Evolutionary conservation across 1,284 basidiomycete genomes (phyloP).

Genomic region (Apiotrichum domesticum): DNA sequence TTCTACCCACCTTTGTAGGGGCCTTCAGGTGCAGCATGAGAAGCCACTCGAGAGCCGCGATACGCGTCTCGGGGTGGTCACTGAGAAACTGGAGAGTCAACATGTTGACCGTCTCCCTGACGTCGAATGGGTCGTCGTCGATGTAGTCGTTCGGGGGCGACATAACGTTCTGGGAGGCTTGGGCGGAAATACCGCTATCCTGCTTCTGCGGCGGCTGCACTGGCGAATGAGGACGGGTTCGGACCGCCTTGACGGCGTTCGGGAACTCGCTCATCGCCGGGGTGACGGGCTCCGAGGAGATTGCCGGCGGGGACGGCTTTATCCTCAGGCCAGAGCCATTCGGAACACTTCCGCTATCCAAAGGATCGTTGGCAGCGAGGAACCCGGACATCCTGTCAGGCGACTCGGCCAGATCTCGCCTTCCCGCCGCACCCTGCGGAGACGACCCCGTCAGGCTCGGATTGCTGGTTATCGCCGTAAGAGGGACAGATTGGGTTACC

Average conservation of each 20-base stretch:
- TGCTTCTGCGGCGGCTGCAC: slow-evolving; percentile 14
- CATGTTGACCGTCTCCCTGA: slow-evolving; percentile 83
- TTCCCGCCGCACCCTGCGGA: slow-evolving; percentile 15
- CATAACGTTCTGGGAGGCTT: background rate
- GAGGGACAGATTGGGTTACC: slow-evolving; percentile 2
- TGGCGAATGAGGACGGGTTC: slow-evolving; percentile 27
- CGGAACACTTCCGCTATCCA: slow-evolving; percentile 18
- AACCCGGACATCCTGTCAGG: slow-evolving; percentile 4
- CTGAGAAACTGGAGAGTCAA: slow-evolving; percentile 90
- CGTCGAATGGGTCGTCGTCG: slow-evolving; percentile 80
- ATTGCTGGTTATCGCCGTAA: background rate
- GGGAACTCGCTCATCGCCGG: slow-evolving; percentile 38
- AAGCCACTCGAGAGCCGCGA: slow-evolving; percentile 94
- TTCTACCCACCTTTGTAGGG: slow-evolving; percentile 67
- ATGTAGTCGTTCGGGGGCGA: slow-evolving; percentile 26
- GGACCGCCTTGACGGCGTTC: slow-evolving; percentile 11
- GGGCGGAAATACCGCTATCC: slow-evolving; percentile 10
- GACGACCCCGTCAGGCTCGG: slow-evolving; percentile 24
- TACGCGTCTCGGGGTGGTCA: slow-evolving; percentile 92
- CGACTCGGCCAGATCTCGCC: slow-evolving; percentile 2
- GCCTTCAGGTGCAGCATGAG: slow-evolving; percentile 98
- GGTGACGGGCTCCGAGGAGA: slow-evolving; percentile 47
- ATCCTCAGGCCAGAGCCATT: slow-evolving; percentile 3
- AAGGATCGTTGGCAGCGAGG: slow-evolving; percentile 27
- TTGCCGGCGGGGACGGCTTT: slow-evolving; percentile 27